Percentiles rank a stretch among this genome's conserved stretches.
phyloP scores from a whole-genome alignment of 495 filamentous ascomycete species.

The Chaetomidium leptoderma region DNA sequence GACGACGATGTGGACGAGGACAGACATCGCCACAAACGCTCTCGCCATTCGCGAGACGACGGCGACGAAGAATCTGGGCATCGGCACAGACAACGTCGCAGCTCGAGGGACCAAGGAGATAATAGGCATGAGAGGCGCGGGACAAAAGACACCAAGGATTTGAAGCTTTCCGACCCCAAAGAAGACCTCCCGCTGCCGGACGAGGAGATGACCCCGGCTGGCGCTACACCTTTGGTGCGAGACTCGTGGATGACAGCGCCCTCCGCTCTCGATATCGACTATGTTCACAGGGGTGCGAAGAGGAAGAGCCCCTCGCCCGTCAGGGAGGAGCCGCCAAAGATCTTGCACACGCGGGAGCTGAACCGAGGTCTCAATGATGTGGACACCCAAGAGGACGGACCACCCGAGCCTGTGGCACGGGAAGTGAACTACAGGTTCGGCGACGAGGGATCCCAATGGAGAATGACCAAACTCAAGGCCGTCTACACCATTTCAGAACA shows the following conservation, averaged over 20 bases:
- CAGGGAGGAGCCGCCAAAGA: constrained; percentile 65
- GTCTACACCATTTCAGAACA: constrained; percentile 79
- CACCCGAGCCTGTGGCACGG: constrained; percentile 37
- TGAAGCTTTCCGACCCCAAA: constrained; percentile 45
- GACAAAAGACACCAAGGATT: constrained; percentile 30
- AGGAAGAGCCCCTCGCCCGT: constrained; percentile 47
- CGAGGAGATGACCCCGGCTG: constrained; percentile 37
- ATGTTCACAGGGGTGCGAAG: constrained; percentile 63
- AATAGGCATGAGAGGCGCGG: constrained; percentile 12
- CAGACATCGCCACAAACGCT: constrained; percentile 45
- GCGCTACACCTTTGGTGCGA: constrained; percentile 38
- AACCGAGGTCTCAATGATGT: constrained; percentile 63
- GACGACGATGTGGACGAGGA: constrained; percentile 38
- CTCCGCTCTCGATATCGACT: constrained; percentile 75
- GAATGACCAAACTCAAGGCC: constrained; percentile 88
- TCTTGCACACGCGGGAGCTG: constrained; percentile 76
- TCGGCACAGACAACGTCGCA: constrained; percentile 28
- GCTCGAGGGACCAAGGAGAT: constrained; percentile 17
- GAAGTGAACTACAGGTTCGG: constrained; percentile 83
- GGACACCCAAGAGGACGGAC: constrained; percentile 18
- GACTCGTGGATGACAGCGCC: constrained; percentile 96
- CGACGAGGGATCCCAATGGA: constrained; percentile 84
- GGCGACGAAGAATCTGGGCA: constrained; percentile 31
- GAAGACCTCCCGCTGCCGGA: constrained; percentile 45
- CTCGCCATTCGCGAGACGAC: constrained; percentile 40